These are phyloP conservation scores for Pseudozyma hubeiensis DNA, from an alignment of 1,284 basidiomycete genomes.

Conservation along the genomic window DNA sequence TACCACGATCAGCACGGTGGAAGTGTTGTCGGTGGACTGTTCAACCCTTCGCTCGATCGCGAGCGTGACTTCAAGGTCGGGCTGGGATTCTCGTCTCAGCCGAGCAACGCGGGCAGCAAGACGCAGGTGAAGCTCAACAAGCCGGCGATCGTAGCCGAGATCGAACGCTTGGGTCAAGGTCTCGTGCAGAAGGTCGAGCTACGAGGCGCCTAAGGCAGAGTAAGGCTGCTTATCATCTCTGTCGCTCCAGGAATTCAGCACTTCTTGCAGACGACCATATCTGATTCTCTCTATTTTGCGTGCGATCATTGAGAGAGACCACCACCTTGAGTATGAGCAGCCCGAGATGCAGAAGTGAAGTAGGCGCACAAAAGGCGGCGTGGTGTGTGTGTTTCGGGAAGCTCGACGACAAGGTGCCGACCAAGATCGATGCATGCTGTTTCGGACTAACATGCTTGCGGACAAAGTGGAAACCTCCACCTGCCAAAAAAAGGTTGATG, in stretches of 20 bases:
- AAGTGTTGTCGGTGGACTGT: slow-evolving; percentile 80
- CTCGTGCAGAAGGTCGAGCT: slow-evolving; percentile 71
- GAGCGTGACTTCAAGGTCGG: slow-evolving; percentile 81
- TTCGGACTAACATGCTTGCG: not conserved
- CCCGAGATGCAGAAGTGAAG: not conserved
- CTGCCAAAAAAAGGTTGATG: not conserved
- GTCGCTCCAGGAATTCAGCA: not conserved
- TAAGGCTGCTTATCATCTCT: not conserved
- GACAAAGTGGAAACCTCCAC: not conserved
- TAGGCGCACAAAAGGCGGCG: no score
- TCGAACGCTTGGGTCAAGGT: slow-evolving; percentile 81
- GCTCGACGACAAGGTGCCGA: not conserved
- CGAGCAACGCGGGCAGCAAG: slow-evolving; percentile 34
- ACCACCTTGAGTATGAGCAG: no score
- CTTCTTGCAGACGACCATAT: not conserved
- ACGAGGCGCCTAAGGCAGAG: slow-evolving; percentile 4
- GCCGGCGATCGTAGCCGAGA: slow-evolving; percentile 78
- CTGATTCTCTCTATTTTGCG: no score
- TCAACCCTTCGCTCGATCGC: slow-evolving; percentile 77
- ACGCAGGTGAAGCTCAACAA: slow-evolving; percentile 76
- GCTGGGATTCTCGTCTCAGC: slow-evolving; percentile 77
- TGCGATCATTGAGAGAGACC: no score
- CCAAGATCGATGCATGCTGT: not conserved
- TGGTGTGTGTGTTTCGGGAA: no score
- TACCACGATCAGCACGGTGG: slow-evolving; percentile 90